Base-by-base conservation (phyloP, 495 filamentous ascomycete genomes). In the Astrothelium macrocarpum region DNA sequence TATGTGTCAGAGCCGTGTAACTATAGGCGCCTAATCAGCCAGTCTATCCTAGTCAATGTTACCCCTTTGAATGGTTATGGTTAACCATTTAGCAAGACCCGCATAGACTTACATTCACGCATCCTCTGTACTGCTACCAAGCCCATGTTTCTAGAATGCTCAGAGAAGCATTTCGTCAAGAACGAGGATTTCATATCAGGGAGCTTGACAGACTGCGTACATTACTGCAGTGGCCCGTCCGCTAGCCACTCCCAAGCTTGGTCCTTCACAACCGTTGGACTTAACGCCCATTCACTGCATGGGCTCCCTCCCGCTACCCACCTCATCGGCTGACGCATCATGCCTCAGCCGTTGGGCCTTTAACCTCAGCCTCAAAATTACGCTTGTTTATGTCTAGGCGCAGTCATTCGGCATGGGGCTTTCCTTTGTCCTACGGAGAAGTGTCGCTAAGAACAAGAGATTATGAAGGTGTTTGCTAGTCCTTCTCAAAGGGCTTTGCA, bases 381-480 rank as follows among this genome's bases (percentile, higher is more conserved):
- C 23, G 49, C 49, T 29, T 11, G 23, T 26, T 9, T 9, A 16
- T 56, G 25, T 11, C 7, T 29, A 26, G 25, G 49, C 49, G 25
- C 49, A 56, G 20, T 56, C 25, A 29, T 56, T 56, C 49, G 49
- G 49, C 49, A 56, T 29, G 49, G 25, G 49, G 23, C 49, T 29
- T 26, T 25, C 16, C 49, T 56, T 29, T 56, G 49, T 56, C 49
- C 20, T 29, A 56, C 49, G 20, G 2, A 11, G 7, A 29, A 56
- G 49, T 26, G 25, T 56, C 49, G 49, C 4, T 56, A n/a, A 29
- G 49, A 56, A 56, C 49, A 56, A 56, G 20, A 56, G 49, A 56
- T 56, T 16, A 9, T 56, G 25, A 26, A 16, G 12, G 49, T 56
- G 49, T 56, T 56, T 56, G 49, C 49, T 56, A 29, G 49, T n/a